These are phyloP conservation scores for Phytophthora uliginosa DNA, from an alignment of 352 stramenopile genomes.

Conservation along the genomic window DNA sequence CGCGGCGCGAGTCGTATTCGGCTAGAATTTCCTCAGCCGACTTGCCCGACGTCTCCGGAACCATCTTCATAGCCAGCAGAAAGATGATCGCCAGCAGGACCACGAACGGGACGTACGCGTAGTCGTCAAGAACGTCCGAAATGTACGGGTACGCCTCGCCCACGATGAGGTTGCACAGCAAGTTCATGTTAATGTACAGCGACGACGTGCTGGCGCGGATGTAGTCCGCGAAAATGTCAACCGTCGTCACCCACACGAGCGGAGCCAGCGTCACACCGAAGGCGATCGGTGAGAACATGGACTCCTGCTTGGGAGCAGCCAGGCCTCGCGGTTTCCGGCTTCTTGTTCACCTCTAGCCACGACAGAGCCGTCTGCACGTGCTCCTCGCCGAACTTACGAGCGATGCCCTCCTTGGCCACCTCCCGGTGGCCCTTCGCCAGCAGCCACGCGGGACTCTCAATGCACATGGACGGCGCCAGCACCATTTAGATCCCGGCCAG, in stretches of 20 bases:
- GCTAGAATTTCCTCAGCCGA: constrained; percentile 58
- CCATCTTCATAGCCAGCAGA: constrained; percentile 36
- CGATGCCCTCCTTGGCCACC: constrained; percentile 23
- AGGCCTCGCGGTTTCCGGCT: constrained; percentile 3
- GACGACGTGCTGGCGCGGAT: constrained; percentile 1
- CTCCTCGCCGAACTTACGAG: constrained; percentile 29
- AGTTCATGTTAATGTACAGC: constrained; percentile 49
- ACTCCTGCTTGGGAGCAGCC: constrained; percentile 26
- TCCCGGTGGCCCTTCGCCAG: constrained; percentile 24
- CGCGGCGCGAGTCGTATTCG: constrained; percentile 35
- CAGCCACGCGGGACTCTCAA: constrained; percentile 28
- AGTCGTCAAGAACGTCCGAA: constrained; percentile 42
- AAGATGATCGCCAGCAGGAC: constrained; percentile 47
- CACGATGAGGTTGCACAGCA: constrained; percentile 55
- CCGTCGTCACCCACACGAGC: not conserved
- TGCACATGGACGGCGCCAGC: constrained; percentile 17
- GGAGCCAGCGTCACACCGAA: too few species aligned
- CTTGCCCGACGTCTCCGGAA: constrained; percentile 62
- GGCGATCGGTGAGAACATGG: constrained; percentile 17
- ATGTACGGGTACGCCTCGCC: constrained; percentile 63
- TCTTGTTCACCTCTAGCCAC: constrained; percentile 23
- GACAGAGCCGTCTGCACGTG: constrained; percentile 26
- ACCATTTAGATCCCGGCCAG: constrained; percentile 16
- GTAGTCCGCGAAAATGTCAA: constrained; percentile 2
- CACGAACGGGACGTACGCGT: constrained; percentile 55